Evolutionary conservation across 768 basidiomycete species (phyloP).

Genomic region (Pleurotus cornucopiae): DNA sequence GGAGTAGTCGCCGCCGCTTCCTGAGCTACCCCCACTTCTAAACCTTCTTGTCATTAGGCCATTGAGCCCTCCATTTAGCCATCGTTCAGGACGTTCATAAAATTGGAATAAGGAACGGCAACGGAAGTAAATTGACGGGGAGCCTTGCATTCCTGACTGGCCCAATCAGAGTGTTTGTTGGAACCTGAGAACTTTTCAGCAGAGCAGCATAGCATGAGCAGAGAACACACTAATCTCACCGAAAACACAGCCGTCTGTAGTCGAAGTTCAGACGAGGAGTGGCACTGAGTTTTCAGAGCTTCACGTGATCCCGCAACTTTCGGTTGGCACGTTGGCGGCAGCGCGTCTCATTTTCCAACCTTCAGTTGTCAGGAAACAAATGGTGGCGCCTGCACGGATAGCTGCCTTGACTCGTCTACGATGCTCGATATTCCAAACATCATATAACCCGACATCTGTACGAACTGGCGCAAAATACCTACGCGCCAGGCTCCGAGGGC

Average conservation of each 20-base stretch:
- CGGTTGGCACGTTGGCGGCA: too few species aligned
- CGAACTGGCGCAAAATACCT: conserved; percentile 94
- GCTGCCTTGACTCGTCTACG: conserved; percentile 59
- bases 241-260: too few species aligned
- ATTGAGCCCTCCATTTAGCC: conserved; percentile 3
- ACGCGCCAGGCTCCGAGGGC: conserved; percentile 74
- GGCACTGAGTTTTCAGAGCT: too few species aligned
- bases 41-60: not conserved
- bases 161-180: too few species aligned
- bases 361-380: not conserved
- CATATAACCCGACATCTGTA: conserved; percentile 77
- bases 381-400: conserved; percentile 47
- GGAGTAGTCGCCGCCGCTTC: not conserved
- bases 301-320: too few species aligned
- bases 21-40: not conserved
- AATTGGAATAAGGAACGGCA: conserved; percentile 14
- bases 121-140: conserved; percentile 14
- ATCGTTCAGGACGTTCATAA: conserved; percentile 9
- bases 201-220: too few species aligned
- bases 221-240: too few species aligned
- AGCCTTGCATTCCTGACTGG: conserved; percentile 10
- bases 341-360: not conserved
- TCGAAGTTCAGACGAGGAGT: too few species aligned
- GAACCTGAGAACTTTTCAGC: too few species aligned
- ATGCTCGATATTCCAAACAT: conserved; percentile 77